Base-by-base conservation (phyloP, 2,329 filamentous ascomycete species). In the Neopestalotiopsis sp. region DNA sequence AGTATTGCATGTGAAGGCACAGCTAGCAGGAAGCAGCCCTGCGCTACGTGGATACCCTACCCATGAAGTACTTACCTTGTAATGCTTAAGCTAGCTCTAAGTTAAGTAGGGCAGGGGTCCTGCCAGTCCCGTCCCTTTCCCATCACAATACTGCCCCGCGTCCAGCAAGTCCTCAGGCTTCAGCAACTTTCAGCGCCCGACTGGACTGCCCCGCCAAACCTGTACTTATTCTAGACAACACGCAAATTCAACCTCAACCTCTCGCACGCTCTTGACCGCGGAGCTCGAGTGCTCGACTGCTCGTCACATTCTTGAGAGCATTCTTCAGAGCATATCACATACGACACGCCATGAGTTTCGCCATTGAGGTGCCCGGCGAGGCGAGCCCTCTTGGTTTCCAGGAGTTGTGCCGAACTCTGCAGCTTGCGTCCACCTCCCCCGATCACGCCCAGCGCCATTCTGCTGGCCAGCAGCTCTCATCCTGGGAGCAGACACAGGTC, bases 321-420 rank as follows among this genome's bases (percentile, higher is more conserved):
- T 53, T 17, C 45, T 53, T 53, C 17, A 20, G 9, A 53, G 45
- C n/a, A 53, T 53, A 53, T n/a, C 17, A 14, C 14, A 42, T 20
- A 24, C 17, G 32, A 67, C 17, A 61, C 71, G 72, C 70, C 76
- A 94, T 94, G 91, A 89, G 85, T 78, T 91, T 91, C 79, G 81
- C 88, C 70, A 90, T 97, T 77, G 94, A 97, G 83, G 90, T 94
- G 70, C 88, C 93, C 6, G 94, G 92, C 72, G 94, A 96, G 82
- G 92, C 94, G 59, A 94, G 87, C 73, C 92, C 92, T 67, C 83
- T 95, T 71, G 90, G 81, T 69, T 80, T 87, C 69, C 84, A 87
- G 69, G 88, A 90, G 77, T 86, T 95, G 32, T 90, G 89, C 76
- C 87, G 88, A 71, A 87, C 88, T 12, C 83, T 95, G 67, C 83